Base-by-base conservation (phyloP, 805 yeast genomes). In the Candida saitoana region DNA sequence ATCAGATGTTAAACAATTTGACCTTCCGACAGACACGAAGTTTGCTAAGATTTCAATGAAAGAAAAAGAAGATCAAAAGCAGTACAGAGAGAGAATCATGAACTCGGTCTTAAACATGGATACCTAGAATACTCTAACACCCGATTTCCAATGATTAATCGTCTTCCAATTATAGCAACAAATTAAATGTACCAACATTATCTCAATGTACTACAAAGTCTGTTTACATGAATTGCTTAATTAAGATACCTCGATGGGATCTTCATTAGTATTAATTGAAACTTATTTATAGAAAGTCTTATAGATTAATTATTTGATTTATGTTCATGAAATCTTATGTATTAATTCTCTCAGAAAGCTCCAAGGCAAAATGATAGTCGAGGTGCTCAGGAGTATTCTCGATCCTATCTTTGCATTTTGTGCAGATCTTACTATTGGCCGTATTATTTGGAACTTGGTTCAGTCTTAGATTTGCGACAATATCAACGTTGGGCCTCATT, bases 31-130 rank as follows among this genome's bases (percentile, higher is more conserved):
- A 1, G 67, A 77, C 45, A 73, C 74, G 18, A 73, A 67, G 41
- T 74, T 84, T 55, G 83, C 79, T 0, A 68, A 73, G 25, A 73
- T 71, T 22, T 72, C 81, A 14, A 50, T 71, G 18, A 69, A 69
- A 46, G 80, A 78, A 44, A 77, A 73, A 40, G 75, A 69, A 40
- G 69, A 71, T 45, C 66, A 74, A 45, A 67, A 67, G 46, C 65
- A 66, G 32, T 84, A 83, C 57, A 73, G 78, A 41, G 77, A 77
- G 46, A 67, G 71, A 50, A 75, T 84, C 43, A 77, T 80, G 58
- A 69, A 70, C 31, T 69, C 79, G 43, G 84, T 82, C 18, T 52
- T 75, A 32, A 63, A 67, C 22, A 66, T 67, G 68, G 67, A 63
- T 18, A n/a, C n/a, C n/a, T n/a, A n/a, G n/a, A n/a, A n/a, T n/a